Evolutionary conservation across 1,139 yeast genomes (phyloP).

Genomic region (Saccharomycopsis hybrid): DNA sequence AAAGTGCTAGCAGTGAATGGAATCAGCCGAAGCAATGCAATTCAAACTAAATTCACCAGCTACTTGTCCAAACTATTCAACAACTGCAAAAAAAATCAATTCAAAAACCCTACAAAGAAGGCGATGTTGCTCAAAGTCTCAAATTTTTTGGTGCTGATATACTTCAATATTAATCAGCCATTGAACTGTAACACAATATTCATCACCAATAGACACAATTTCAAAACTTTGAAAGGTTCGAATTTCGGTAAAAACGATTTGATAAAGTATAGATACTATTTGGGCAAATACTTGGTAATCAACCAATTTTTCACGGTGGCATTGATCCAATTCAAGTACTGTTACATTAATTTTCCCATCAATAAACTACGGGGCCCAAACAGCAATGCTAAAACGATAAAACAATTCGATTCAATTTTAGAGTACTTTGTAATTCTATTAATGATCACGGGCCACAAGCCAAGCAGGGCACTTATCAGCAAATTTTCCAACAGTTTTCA

Average conservation of each 20-base stretch:
- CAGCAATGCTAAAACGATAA: too few species aligned
- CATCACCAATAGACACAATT: slow-evolving; percentile 12
- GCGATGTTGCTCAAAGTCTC: slow-evolving; percentile 13
- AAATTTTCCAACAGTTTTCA: background rate
- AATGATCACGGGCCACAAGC: slow-evolving; percentile 14
- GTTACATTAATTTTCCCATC: slow-evolving; percentile 9
- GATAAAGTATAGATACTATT: slow-evolving; percentile 13
- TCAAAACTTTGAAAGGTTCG: slow-evolving; percentile 11
- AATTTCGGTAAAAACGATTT: slow-evolving; percentile 9
- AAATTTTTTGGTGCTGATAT: slow-evolving; percentile 13
- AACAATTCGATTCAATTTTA: slow-evolving; percentile 3
- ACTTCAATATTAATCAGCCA: slow-evolving; percentile 17
- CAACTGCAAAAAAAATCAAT: slow-evolving; percentile 18
- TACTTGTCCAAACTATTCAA: slow-evolving; percentile 15
- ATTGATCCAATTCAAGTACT: slow-evolving; percentile 14
- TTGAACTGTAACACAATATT: slow-evolving; percentile 18
- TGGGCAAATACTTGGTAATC: slow-evolving; percentile 14
- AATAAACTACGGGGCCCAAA: background rate
- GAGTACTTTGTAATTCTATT: slow-evolving; percentile 9
- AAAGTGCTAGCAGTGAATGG: background rate
- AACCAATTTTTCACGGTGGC: slow-evolving; percentile 6
- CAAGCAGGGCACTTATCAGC: slow-evolving; percentile 1
- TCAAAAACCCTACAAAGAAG: slow-evolving; percentile 9
- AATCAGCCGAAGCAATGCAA: slow-evolving; percentile 7
- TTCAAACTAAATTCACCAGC: slow-evolving; percentile 9